A percentile compares a stretch with the other conserved stretches of the same genome.
phyloP scores from a whole-genome alignment of 2,329 filamentous ascomycete species.

The Pyrenophora graminea region DNA sequence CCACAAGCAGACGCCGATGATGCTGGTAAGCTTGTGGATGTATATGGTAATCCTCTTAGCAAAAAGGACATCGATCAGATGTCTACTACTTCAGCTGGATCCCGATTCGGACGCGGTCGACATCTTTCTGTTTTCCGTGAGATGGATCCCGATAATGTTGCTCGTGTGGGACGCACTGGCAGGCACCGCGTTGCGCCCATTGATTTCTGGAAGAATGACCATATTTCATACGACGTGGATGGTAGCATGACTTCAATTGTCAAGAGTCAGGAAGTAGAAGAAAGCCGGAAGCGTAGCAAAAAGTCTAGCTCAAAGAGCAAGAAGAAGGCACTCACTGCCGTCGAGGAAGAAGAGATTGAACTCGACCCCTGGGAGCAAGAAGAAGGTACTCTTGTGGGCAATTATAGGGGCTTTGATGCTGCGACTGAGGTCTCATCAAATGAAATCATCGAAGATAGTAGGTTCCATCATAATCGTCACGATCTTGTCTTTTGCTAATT shows the following conservation, averaged over 20 bases:
- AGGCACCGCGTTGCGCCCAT: conserved; percentile 78
- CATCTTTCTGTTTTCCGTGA: conserved; percentile 42
- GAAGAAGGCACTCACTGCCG: conserved; percentile 38
- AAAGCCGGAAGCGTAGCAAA: conserved; percentile 41
- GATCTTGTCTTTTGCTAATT: conserved; percentile 19
- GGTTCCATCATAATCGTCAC: conserved; percentile 11
- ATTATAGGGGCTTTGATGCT: conserved; percentile 67
- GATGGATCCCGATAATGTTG: conserved; percentile 36
- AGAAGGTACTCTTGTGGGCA: conserved; percentile 65
- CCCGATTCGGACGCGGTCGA: conserved; percentile 41
- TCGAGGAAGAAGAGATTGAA: conserved; percentile 60
- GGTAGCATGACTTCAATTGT: conserved; percentile 77
- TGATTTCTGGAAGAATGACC: conserved; percentile 85
- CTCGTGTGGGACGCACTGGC: conserved; percentile 64
- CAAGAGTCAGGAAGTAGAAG: conserved; percentile 67
- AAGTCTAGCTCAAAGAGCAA: conserved; percentile 28
- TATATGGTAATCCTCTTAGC: conserved; percentile 37
- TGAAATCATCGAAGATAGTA: conserved; percentile 53
- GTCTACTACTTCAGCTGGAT: conserved; percentile 37
- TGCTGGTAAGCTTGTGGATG: conserved; percentile 38
- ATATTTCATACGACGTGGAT: conserved; percentile 69
- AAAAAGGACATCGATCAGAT: conserved; percentile 41
- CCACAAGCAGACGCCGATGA: conserved; percentile 12
- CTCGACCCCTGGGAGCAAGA: conserved; percentile 72
- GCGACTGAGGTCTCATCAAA: conserved; percentile 61